Evolutionary conservation across 208 protist species (phyloP), one percentile per base, ranked within the genome.

Genomic region (Acanthamoeba divionensis): DNA sequence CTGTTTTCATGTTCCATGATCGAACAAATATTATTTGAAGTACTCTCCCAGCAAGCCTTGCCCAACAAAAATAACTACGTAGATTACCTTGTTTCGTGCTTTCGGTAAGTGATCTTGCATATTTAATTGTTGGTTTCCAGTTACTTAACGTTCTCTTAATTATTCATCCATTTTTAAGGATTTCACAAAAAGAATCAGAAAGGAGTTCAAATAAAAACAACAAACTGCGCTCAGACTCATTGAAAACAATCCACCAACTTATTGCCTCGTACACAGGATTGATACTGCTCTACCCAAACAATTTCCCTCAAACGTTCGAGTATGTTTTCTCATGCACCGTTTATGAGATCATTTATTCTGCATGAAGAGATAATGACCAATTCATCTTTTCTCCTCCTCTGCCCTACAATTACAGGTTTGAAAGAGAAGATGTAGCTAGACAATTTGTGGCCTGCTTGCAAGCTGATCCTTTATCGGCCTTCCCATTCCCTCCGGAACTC

Each of bases 11-110:
- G 73, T 62, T 26, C 73, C 73, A 62, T 62, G 2, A 47, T 83
- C 12, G 73, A 83, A 33, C 47, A 31, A 15, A 31, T 83, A 33
- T 38, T 83, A 21, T 47, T 83, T 47, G 73, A 83, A n/a, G 50
- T 47, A 21, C 48, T 83, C 33, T 83, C 73, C 29, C 36, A 65
- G 73, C 50, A 83, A 54, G 8, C 21, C 36, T 47, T 65, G 33
- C 45, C 4, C 57, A 38, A 71, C 18, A 47, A 83, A 31, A 38
- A 33, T 38, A 83, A 83, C 31, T 55, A 83, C 48, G 9, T 83
- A 47, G 73, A 83, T 29, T 83, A 83, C 48, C 73, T 83, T 26
- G 48, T 83, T n/a, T 65, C 50, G 50, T 83, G 67, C 36, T 79
- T 54, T 47, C 67, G 67, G 12, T 57, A 57, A 21, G 67, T 41